Base-by-base conservation (phyloP, 768 basidiomycete genomes). In the Atractiella rhizophila region DNA sequence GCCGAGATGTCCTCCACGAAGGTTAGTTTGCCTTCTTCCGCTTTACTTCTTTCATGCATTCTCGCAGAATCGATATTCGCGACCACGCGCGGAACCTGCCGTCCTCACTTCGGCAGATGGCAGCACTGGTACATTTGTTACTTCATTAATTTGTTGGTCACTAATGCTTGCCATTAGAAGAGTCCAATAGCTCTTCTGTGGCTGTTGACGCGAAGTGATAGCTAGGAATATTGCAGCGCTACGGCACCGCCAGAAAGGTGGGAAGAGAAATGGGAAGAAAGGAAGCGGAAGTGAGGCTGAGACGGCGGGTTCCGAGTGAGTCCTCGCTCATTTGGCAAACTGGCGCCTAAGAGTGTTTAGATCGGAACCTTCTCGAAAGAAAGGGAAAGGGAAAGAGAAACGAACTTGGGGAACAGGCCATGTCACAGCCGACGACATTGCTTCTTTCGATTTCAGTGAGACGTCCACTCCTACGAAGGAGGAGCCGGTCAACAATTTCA, bases 331-430 rank as follows among this genome's bases (percentile, higher is more conserved):
- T 23, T 34, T 25, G 10, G 30, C 40, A 18, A 19, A 11, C 16
- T 9, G 11, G 10, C 18, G n/a, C 34, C 3, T 7, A 23, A 18
- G 2, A 13, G 11, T 13, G 13, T 1, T 10, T 39, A 50, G 51
- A 32, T 43, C 46, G 13, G 51, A 52, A 26, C 42, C 28, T 0
- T 39, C 33, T 12, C 27, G 63, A 21, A 63, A 69, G 20, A 48
- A 44, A 27, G 54, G 65, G 0, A 73, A 75, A 41, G 56, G 67
- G 3, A 83, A 85, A 60, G 52, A 63, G 12, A 75, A 76, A 57
- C 73, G 91, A 24, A 96, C 83, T 61, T 98, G 91, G 91, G 82
- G 74, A 19, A 71, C 88, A 52, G 68, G 73, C 48, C 66, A 67
- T 2, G 74, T 76, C 4, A 74, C 72, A 9, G 79, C 81, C 48